These are phyloP conservation scores for Hypomontagnella submonticulosa DNA, from an alignment of 495 filamentous ascomycete species.

Conservation along the genomic window DNA sequence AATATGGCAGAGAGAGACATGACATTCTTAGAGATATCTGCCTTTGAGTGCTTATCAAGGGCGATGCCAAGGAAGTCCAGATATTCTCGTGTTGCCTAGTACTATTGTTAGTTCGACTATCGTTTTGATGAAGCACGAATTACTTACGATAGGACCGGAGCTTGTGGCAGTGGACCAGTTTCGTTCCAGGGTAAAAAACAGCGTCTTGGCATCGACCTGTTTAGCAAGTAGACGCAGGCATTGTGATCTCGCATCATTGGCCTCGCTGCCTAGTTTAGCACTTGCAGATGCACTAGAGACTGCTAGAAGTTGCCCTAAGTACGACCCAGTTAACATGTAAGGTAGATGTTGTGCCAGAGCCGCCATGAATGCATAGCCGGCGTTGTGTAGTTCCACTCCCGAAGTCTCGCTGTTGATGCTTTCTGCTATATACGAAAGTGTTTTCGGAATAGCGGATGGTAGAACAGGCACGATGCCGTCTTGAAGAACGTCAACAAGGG, in stretches of 20 bases:
- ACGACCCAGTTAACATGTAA: constrained; percentile 80
- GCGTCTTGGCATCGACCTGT: constrained; percentile 72
- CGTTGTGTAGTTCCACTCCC: constrained; percentile 77
- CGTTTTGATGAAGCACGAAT: neutral
- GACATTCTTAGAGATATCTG: constrained; percentile 74
- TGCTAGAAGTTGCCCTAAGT: constrained; percentile 74
- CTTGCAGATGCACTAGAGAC: constrained; percentile 77
- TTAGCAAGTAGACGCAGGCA: constrained; percentile 77
- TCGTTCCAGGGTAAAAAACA: constrained; percentile 74
- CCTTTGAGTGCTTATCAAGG: constrained; percentile 81
- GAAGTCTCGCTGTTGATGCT: constrained; percentile 65
- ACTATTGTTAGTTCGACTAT: constrained; percentile 41
- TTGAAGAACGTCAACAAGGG: constrained; percentile 85
- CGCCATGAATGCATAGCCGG: constrained; percentile 79
- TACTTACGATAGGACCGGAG: constrained; percentile 67
- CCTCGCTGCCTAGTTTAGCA: constrained; percentile 62
- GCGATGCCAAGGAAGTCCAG: constrained; percentile 72
- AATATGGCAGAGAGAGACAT: constrained; percentile 74
- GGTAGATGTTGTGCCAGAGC: constrained; percentile 83
- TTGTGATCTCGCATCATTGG: constrained; percentile 71
- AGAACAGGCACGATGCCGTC: constrained; percentile 85
- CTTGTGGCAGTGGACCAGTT: constrained; percentile 73
- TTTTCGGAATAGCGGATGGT: constrained; percentile 75
- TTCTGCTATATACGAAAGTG: constrained; percentile 72
- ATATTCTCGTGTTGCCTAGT: constrained; percentile 71